Base-by-base conservation (phyloP, 2,329 filamentous ascomycete genomes). In the Xylaria sp. region DNA sequence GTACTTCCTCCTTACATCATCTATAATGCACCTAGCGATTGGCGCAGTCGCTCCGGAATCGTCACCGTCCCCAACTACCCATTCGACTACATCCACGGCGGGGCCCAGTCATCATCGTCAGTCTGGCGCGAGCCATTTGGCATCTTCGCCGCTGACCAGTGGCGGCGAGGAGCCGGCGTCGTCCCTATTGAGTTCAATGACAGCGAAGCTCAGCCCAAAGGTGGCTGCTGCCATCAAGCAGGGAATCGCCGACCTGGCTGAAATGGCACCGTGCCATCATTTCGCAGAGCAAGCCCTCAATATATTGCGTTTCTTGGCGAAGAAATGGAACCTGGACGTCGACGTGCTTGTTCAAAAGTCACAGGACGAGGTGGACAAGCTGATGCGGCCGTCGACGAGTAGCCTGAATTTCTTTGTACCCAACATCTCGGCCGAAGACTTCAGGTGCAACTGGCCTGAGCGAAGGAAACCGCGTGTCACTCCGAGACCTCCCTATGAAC, bases 191-290 rank as follows among this genome's bases (percentile, higher is more conserved):
- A 40, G 40, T 53, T 69, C 40, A 43, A 68, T 47, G 54, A 67
- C 38, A 38, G 62, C 28, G 63, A 74, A 79, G 61, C 69, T 78
- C 7, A 77, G 80, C 53, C 74, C 80, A 0, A 76, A 72, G 9
- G 80, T 82, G 1, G 71, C 77, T 2, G 78, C 81, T 33, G 76
- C 80, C 1, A 78, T 89, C 35, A 78, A 75, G 9, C 83, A 84
- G 57, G 84, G 85, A 12, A 85, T 89, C 35, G 74, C 80, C 2
- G 84, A 87, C 64, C 76, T 89, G 15, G 82, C 82, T 1, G 84
- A 87, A 67, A 89, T 89, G 87, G 82, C 83, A 0, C 82, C 82
- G 0, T 87, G 85, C 57, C 85, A 87, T 67, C 82, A 84, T 59
- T 87, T 87, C 69, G 85, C 85, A 11, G 83, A 86, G 67, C 84